Percentiles rank a stretch among this genome's conserved stretches.
Evolutionary conservation across 1,139 yeast species (phyloP).

Genomic region (Tardiomyces digboiensis): DNA sequence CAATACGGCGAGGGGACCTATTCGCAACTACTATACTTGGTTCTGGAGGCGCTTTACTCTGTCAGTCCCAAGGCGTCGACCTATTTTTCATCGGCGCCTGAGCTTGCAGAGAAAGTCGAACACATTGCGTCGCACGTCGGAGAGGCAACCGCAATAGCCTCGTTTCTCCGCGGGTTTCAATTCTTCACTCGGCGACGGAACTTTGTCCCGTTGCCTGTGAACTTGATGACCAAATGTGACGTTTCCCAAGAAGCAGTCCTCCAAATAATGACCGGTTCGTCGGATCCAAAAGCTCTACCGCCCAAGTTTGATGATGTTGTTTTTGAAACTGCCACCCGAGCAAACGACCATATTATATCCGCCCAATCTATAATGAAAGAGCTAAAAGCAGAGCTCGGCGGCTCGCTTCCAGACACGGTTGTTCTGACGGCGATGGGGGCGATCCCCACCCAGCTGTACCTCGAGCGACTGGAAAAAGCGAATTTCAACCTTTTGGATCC

Average conservation of each 20-base stretch:
- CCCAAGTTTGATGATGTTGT: conserved; percentile 43
- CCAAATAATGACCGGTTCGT: conserved; percentile 9
- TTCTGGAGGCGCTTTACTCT: conserved; percentile 54
- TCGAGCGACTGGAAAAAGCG: conserved; percentile 47
- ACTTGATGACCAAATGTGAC: conserved; percentile 42
- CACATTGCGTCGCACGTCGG: conserved; percentile 79
- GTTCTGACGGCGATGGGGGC: conserved; percentile 57
- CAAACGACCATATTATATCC: conserved; percentile 71
- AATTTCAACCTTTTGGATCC: conserved; percentile 55
- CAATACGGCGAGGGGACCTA: conserved; percentile 75
- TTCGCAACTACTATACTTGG: conserved; percentile 63
- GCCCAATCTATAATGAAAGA: conserved; percentile 46
- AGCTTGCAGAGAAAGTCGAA: conserved; percentile 30
- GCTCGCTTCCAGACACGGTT: conserved; percentile 50
- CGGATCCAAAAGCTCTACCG: conserved; percentile 24
- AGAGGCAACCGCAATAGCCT: conserved; percentile 67
- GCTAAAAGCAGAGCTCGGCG: conserved; percentile 28
- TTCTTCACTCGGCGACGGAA: conserved; percentile 47
- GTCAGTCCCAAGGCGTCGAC: conserved; percentile 47
- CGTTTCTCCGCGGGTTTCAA: conserved; percentile 51
- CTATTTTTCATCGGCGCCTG: conserved; percentile 36
- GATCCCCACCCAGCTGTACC: conserved; percentile 55
- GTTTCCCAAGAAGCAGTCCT: conserved; percentile 55
- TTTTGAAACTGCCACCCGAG: conserved; percentile 62
- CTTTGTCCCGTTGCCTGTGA: conserved; percentile 48